A percentile compares a stretch with the other conserved stretches of the same genome.
Evolutionary conservation across 345 rosid species (phyloP).

Genomic region (Luvunga scandens): DNA sequence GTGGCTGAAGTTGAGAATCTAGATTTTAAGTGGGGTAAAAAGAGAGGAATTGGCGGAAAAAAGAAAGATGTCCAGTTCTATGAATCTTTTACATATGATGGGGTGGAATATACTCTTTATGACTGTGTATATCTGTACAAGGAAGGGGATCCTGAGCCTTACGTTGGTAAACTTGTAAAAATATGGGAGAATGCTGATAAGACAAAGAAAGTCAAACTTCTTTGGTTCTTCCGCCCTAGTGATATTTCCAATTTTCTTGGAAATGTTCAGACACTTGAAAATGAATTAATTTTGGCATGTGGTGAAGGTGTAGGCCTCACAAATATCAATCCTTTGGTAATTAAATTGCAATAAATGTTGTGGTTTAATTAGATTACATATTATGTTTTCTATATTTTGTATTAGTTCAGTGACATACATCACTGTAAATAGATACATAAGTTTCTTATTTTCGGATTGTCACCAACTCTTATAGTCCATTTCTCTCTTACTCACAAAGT

Average conservation of each 20-base stretch:
- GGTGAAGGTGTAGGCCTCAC: constrained; percentile 81
- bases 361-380: background rate
- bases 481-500: background rate
- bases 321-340: constrained; percentile 79
- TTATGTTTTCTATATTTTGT: background rate
- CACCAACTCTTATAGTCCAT: background rate
- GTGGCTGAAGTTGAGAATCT: constrained; percentile 31
- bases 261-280: constrained; percentile 30
- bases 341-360: constrained; percentile 3
- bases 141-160: constrained; percentile 51
- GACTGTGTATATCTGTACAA: constrained; percentile 59
- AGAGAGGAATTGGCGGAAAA: constrained; percentile 56
- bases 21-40: constrained; percentile 75
- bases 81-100: constrained; percentile 68
- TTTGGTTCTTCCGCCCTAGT: constrained; percentile 75
- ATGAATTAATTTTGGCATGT: constrained; percentile 79
- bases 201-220: constrained; percentile 55
- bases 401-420: background rate
- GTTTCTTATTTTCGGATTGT: background rate
- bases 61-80: constrained; percentile 64
- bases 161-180: constrained; percentile 64
- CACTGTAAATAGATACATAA: background rate
- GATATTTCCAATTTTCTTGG: constrained; percentile 54
- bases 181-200: constrained; percentile 63
- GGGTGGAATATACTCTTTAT: constrained; percentile 58